Evolutionary conservation across 2,329 filamentous ascomycete genomes (phyloP).

Genomic region (Colletotrichum lentis): DNA sequence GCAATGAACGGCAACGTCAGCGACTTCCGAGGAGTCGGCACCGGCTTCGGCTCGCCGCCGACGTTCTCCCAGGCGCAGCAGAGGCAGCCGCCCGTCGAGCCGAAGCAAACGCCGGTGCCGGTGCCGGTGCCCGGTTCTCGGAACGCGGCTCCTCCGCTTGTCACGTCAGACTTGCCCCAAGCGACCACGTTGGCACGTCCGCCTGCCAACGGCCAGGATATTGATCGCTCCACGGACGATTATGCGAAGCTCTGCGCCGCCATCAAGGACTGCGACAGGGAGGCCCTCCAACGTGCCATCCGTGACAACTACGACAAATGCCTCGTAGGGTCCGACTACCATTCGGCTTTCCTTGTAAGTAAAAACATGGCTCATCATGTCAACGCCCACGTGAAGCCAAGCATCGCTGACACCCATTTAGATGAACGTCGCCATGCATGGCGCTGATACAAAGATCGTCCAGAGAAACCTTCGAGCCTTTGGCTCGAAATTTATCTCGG

Average conservation of each 20-base stretch:
- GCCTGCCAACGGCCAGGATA: too few relatives aligned
- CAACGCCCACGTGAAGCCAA: neutral
- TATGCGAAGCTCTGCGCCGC: conserved; percentile 49
- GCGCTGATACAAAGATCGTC: conserved; percentile 51
- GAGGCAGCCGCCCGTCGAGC: neutral
- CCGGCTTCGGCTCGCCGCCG: neutral
- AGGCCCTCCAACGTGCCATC: conserved; percentile 58
- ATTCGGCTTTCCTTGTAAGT: conserved; percentile 62
- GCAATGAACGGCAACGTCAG: neutral
- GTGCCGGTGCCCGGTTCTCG: neutral
- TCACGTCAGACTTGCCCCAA: neutral
- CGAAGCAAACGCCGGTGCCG: conserved; percentile 1
- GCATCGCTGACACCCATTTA: conserved; percentile 40
- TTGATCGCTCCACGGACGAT: conserved; percentile 48
- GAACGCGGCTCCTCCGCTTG: neutral
- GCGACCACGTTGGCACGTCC: neutral
- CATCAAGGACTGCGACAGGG: conserved; percentile 52
- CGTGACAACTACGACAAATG: conserved; percentile 62
- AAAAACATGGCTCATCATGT: conserved; percentile 1
- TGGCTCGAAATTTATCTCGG: conserved; percentile 53
- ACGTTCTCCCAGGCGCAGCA: neutral
- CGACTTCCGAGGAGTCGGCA: neutral
- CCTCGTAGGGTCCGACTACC: conserved; percentile 60
- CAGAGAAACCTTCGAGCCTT: conserved; percentile 55
- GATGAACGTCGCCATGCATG: conserved; percentile 59